Evolutionary conservation across 169 alveolate genomes (phyloP), one percentile per base, ranked within the genome.

Genomic region (Eimeria falciformis): DNA sequence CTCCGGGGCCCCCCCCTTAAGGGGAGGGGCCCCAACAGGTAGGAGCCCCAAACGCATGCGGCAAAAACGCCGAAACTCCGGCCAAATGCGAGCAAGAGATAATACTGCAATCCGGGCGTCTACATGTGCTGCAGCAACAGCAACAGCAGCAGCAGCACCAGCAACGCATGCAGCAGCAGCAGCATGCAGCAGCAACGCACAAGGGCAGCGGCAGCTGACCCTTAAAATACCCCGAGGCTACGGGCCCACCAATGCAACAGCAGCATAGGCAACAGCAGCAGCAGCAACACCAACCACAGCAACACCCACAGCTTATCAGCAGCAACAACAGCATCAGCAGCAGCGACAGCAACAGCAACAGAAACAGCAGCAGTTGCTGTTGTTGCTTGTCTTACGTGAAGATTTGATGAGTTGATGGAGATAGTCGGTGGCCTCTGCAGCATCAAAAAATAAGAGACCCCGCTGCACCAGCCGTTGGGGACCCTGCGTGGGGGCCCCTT

Each of bases 71-170:
- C 55, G 82, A 11, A 71, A 40, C 25, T 71, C 82, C 7, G 82
- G 82, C 50, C 50, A 71, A 25, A 71, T 55, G 17, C 82, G 82
- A 40, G 82, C 50, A 27, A 71, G 55, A 3, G 82, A 71, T 14
- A 71, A 40, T 1, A 40, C 82, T 14, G 82, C 82, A 9, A 71
- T 3, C 23, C 29, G 82, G 2, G 82, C 82, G 55, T 71, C 82
- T 23, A 71, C 55, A 4, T 71, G 50, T 7, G 82, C 82, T 71
- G 82, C 82, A 40, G 50, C 82, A 71, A 55, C 50, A 71, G 56
- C 82, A 71, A 33, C 82, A 71, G 56, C 58, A 71, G 29, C 58
- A 71, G 56, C 82, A 29, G 82, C 82, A 71, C 5, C 50, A 71
- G 82, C 82, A 40, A 4, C 56, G 40, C 58, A 50, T 12, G 25